A percentile compares a stretch with the other conserved stretches of the same genome.
phyloP scores from a whole-genome alignment of 2,329 filamentous ascomycete species.

The Scytalidium lignicola region DNA sequence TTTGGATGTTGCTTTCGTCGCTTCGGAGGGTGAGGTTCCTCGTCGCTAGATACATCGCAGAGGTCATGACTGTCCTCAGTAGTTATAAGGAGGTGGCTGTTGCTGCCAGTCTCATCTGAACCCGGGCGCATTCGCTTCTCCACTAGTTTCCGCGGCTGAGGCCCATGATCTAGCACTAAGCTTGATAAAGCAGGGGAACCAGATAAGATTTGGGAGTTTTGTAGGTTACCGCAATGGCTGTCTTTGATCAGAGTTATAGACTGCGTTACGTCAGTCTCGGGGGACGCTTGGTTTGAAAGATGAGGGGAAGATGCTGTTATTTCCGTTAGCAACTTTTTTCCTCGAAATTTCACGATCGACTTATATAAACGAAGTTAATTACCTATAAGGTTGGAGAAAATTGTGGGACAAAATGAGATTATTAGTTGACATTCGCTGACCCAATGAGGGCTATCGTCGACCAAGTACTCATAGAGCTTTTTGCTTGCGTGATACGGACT shows the following conservation, averaged over 20 bases:
- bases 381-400: conserved; percentile 15
- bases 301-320: conserved; percentile 12
- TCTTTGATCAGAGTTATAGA: conserved; percentile 11
- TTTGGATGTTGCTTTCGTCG: too few relatives aligned
- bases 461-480: conserved; percentile 18
- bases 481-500: conserved; percentile 10
- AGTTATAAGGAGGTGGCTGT: too few relatives aligned
- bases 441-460: conserved; percentile 10
- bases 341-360: conserved; percentile 9
- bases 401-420: conserved; percentile 17
- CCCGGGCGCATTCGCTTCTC: too few relatives aligned
- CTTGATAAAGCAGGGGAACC: not conserved
- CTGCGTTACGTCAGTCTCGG: conserved; percentile 10
- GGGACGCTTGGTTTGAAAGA: conserved; percentile 12
- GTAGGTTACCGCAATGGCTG: conserved; percentile 8
- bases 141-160: too few relatives aligned
- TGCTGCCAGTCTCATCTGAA: too few relatives aligned
- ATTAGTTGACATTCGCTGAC: conserved; percentile 16
- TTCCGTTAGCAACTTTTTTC: conserved; percentile 14
- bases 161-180: too few relatives aligned
- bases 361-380: conserved; percentile 8
- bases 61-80: too few relatives aligned
- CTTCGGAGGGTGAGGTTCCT: too few relatives aligned
- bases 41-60: too few relatives aligned
- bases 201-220: conserved; percentile 7